A percentile compares a stretch with the other conserved stretches of the same genome.
These are phyloP conservation scores for Phyllachora maydis DNA, from an alignment of 2,329 filamentous ascomycete species.

Conservation along the genomic window DNA sequence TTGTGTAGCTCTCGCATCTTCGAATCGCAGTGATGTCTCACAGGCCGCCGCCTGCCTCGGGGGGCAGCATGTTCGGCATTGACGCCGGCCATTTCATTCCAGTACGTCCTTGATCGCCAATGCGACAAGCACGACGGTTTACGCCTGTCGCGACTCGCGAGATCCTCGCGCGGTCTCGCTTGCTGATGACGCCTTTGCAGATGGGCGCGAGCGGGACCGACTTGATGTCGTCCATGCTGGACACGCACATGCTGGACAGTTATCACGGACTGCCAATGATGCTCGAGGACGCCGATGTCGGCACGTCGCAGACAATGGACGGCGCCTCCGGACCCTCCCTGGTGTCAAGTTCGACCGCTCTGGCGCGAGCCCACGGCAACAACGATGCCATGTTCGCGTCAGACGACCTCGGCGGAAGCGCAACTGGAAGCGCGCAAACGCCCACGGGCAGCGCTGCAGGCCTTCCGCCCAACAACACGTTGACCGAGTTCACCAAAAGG, in stretches of 20 bases:
- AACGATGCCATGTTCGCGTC: conserved; percentile 1
- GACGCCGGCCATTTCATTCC: too few relatives aligned
- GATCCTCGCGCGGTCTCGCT: too few relatives aligned
- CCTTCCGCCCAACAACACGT: conserved; percentile 17
- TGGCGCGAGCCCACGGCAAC: not conserved
- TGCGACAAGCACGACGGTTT: too few relatives aligned
- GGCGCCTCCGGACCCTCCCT: conserved; percentile 5
- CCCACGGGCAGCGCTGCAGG: conserved; percentile 12
- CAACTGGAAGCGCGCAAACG: too few relatives aligned
- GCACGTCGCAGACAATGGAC: conserved; percentile 9
- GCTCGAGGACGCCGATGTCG: conserved; percentile 15
- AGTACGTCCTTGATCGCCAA: too few relatives aligned
- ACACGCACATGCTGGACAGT: conserved; percentile 16
- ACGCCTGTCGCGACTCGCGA: too few relatives aligned
- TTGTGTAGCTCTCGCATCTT: too few relatives aligned
- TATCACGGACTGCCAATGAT: conserved; percentile 18
- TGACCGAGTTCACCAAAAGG: conserved; percentile 39
- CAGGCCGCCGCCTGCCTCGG: too few relatives aligned
- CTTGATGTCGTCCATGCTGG: conserved; percentile 22
- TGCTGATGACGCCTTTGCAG: too few relatives aligned
- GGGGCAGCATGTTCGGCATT: too few relatives aligned
- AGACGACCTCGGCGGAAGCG: conserved; percentile 2
- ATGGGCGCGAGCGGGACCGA: conserved; percentile 12
- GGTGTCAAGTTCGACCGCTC: conserved; percentile 1
- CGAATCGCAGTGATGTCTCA: too few relatives aligned